Evolutionary conservation across 2,329 filamentous ascomycete genomes (phyloP).

Genomic region (Xenoacremonium recifei): DNA sequence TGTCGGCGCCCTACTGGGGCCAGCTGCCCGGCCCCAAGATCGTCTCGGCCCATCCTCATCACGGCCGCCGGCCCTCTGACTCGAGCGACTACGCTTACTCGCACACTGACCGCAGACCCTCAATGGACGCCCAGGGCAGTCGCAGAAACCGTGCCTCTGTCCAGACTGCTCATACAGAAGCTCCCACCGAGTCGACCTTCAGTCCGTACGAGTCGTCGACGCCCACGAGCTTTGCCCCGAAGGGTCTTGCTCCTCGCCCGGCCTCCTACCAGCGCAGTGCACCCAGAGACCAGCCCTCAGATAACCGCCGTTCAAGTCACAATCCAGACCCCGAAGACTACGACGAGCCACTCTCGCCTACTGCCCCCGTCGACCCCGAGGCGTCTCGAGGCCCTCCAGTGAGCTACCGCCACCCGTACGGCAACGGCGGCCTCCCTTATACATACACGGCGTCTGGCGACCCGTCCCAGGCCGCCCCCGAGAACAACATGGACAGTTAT

Average conservation of each 20-base stretch:
- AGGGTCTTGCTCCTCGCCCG: conserved; percentile 58
- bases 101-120: conserved; percentile 31
- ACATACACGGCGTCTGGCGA: conserved; percentile 16
- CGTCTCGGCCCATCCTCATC: conserved; percentile 24
- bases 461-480: conserved; percentile 9
- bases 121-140: conserved; percentile 37
- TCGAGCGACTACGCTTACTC: conserved; percentile 27
- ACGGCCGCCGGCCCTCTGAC: conserved; percentile 35
- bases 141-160: conserved; percentile 51
- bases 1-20: conserved; percentile 58
- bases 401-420: conserved; percentile 52
- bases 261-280: conserved; percentile 53
- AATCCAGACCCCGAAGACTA: conserved; percentile 39
- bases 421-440: conserved; percentile 25
- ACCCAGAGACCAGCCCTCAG: conserved; percentile 40
- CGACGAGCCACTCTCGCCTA: conserved; percentile 34
- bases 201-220: conserved; percentile 58
- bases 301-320: conserved; percentile 36
- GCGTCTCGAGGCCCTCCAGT: conserved; percentile 57
- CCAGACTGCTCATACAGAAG: conserved; percentile 56
- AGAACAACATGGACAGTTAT: conserved; percentile 24
- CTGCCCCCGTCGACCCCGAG: conserved; percentile 57
- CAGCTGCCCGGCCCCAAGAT: conserved; percentile 51
- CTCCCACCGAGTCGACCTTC: conserved; percentile 56
- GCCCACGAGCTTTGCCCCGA: conserved; percentile 46